These are phyloP conservation scores for Penicillium thymicola DNA, from an alignment of 2,329 filamentous ascomycete genomes.

Conservation along the genomic window DNA sequence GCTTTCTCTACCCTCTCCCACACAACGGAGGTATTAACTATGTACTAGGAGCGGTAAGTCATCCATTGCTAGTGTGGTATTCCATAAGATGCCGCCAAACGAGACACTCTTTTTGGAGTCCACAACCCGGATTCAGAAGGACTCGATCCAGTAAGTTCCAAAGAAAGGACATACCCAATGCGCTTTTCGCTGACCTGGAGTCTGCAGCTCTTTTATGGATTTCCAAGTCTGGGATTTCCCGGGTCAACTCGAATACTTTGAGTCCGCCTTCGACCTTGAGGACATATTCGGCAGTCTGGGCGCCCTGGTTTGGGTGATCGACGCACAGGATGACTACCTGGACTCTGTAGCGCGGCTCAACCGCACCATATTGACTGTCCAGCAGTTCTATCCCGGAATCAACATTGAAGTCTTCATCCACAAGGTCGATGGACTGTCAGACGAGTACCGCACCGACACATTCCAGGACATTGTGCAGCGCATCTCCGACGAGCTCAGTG, in stretches of 20 bases:
- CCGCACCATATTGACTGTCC: conserved; percentile 81
- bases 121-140: conserved; percentile 89
- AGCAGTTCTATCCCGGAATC: conserved; percentile 84
- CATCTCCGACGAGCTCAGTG: conserved; percentile 92
- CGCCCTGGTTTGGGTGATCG: conserved; percentile 96
- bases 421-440: conserved; percentile 95
- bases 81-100: conserved; percentile 93
- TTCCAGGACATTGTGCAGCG: conserved; percentile 95
- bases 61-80: conserved; percentile 98
- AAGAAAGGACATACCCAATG: neutral
- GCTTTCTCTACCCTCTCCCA: conserved; percentile 19
- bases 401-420: conserved; percentile 99
- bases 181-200: neutral
- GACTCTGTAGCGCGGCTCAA: conserved; percentile 86
- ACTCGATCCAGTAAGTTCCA: conserved; percentile 81
- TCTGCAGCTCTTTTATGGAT: conserved; percentile 88
- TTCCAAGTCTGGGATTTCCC: conserved; percentile 99
- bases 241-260: conserved; percentile 88
- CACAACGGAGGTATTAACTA: conserved; percentile 13
- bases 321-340: conserved; percentile 96
- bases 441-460: conserved; percentile 94
- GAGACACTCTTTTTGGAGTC: conserved; percentile 96
- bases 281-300: conserved; percentile 93
- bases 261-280: conserved; percentile 84
- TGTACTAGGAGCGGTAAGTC: conserved; percentile 84